Evolutionary conservation across 306 rosid species (phyloP).

Genomic region (Casuarina equisetifolia): DNA sequence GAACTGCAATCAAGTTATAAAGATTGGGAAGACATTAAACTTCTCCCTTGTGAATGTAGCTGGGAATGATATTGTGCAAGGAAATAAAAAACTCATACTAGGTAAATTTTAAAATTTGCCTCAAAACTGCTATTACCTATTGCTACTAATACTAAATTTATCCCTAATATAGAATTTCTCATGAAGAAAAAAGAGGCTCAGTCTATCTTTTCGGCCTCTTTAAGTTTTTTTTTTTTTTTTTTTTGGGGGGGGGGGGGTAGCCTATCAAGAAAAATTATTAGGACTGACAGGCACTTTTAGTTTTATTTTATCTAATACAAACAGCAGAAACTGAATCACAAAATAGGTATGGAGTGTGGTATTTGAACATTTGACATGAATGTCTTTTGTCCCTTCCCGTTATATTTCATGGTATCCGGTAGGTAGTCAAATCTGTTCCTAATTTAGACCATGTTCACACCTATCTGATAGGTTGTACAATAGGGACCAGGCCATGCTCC

Average conservation of each 20-base stretch:
- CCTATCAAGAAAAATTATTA: background rate
- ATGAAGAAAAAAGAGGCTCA: background rate
- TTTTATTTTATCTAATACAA: background rate
- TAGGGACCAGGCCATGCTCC: background rate
- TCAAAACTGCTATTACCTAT: background rate
- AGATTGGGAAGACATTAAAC: slow-evolving; percentile 78
- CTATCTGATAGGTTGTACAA: background rate
- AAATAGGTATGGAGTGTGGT: background rate
- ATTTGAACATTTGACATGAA: background rate
- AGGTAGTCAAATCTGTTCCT: background rate
- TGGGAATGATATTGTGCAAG: slow-evolving; percentile 97
- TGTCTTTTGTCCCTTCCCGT: too few species aligned
- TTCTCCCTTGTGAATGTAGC: slow-evolving; percentile 95
- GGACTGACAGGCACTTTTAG: background rate
- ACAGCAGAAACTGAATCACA: slow-evolving; percentile 2
- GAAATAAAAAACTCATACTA: slow-evolving; percentile 92
- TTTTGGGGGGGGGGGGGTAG: too few species aligned
- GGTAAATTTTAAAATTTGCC: slow-evolving; percentile 50
- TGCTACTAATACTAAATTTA: slow-evolving; percentile 8
- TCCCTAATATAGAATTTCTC: background rate
- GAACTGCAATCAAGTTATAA: slow-evolving; percentile 94
- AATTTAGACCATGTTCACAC: background rate
- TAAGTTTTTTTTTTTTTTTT: background rate
- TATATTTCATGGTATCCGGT: background rate
- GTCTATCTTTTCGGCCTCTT: background rate